Evolutionary conservation across 768 basidiomycete species (phyloP), one percentile per base, ranked within the genome.

Genomic region (Hortiboletus campestris): DNA sequence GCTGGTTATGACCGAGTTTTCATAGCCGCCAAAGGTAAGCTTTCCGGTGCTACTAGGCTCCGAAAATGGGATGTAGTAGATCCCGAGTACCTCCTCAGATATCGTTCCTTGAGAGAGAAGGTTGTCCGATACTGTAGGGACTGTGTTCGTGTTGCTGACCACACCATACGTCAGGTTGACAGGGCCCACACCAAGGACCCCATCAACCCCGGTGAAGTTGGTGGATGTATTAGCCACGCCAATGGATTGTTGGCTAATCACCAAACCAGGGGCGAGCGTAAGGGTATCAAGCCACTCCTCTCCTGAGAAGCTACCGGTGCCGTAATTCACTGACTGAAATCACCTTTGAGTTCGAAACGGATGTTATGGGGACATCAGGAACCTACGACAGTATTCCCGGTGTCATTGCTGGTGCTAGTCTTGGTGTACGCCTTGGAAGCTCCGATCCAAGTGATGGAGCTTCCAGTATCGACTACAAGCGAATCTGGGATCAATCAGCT

Each of bases 161-260:
- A 61, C 65, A 42, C 63, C 71, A 1, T 41, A 4, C 1, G 75
- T 76, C 31, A 78, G 59, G 51, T 63, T 69, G 14, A 46, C 47
- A 17, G 76, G 76, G 9, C 76, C 69, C 11, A 62, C 41, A 67
- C 77, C 61, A 20, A 78, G 66, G 51, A 77, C 72, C 17, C 78
- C 78, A 48, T 78, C 74, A 22, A 75, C 58, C 2, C 55, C 63
- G 12, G 40, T 13, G 42, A 75, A 67, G 17, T 73, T 74, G 0
- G 19, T 8, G 14, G 67, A 43, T 0, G 40, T 25, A 0, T 42
- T 42, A 0, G 78, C 76, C 40, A 71, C 71, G 13, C 76, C 56
- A 2, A 78, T 72, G n/a, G 67, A 68, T 62, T 79, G 78, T 1
- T 39, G 9, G 0, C 3, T 1, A 8, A 56, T 56, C n/a, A 53